These are phyloP conservation scores for Cyclotella distinguenda DNA, from an alignment of 108 stramenopile species.

Conservation along the genomic window DNA sequence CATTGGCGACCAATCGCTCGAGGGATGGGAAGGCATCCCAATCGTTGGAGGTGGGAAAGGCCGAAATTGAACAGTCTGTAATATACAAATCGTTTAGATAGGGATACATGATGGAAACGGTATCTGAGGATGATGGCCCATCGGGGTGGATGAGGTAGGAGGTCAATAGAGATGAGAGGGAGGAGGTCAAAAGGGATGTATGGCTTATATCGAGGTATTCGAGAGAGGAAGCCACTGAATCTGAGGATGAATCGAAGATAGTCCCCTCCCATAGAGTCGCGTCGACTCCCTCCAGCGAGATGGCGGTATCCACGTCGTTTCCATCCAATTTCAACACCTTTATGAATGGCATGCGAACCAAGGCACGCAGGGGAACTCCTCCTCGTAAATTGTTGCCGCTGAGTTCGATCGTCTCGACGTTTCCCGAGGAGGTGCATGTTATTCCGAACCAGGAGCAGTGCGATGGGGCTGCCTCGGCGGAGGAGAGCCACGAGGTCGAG, in stretches of 20 bases:
- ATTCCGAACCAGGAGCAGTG: slow-evolving; percentile 26
- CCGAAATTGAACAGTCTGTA: slow-evolving; percentile 1
- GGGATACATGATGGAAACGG: background rate
- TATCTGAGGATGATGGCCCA: background rate
- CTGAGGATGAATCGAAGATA: slow-evolving; percentile 7
- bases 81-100: slow-evolving; percentile 20
- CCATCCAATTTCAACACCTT: slow-evolving; percentile 29
- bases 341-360: slow-evolving; percentile 18
- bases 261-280: slow-evolving; percentile 4
- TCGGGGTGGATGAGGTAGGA: slow-evolving; percentile 4
- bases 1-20: slow-evolving; percentile 16
- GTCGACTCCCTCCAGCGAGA: background rate
- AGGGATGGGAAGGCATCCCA: slow-evolving; percentile 5
- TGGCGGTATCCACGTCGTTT: slow-evolving; percentile 2
- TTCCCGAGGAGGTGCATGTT: background rate
- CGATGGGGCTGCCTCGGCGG: background rate
- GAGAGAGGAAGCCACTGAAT: slow-evolving; percentile 2
- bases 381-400: slow-evolving; percentile 27
- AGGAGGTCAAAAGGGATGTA: slow-evolving; percentile 4
- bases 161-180: background rate
- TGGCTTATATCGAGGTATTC: slow-evolving; percentile 22
- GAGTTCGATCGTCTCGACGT: slow-evolving; percentile 19
- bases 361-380: slow-evolving; percentile 6
- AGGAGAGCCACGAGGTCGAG: slow-evolving; percentile 7
- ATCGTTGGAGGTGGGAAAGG: background rate